These are phyloP conservation scores for Thalassiosira profunda DNA, from an alignment of 108 stramenopile genomes.

Conservation along the genomic window DNA sequence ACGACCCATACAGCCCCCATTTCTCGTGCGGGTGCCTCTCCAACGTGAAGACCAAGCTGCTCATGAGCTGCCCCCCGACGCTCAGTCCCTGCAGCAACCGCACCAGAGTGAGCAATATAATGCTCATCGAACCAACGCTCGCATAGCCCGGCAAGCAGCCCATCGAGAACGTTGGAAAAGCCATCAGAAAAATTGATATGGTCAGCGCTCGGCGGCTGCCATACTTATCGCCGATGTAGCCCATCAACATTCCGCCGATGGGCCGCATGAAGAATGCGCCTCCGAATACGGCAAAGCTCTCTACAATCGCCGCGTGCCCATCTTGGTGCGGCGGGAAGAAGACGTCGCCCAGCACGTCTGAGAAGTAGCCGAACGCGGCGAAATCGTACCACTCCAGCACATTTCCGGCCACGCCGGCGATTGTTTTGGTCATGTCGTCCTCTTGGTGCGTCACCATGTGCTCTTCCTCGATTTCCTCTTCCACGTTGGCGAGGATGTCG, in stretches of 20 bases:
- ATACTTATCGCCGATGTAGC: conserved; percentile 44
- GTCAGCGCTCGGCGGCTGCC: conserved; percentile 43
- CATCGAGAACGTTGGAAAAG: conserved; percentile 42
- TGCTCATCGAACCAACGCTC: conserved; percentile 19
- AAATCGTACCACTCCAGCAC: conserved; percentile 65
- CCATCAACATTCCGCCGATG: conserved; percentile 41
- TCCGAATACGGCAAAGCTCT: conserved; percentile 58
- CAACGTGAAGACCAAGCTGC: conserved; percentile 38
- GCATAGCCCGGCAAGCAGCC: conserved; percentile 46
- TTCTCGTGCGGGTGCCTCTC: conserved; percentile 36
- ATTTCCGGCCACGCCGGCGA: conserved; percentile 42
- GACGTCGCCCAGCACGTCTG: conserved; percentile 37
- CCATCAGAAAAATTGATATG: conserved; percentile 44
- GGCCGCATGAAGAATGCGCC: conserved; percentile 55
- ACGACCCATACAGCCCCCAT: conserved; percentile 58
- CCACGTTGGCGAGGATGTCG: conserved; percentile 8
- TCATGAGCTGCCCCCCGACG: conserved; percentile 51
- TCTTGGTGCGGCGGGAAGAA: conserved; percentile 54
- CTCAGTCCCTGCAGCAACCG: conserved; percentile 49
- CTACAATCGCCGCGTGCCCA: conserved; percentile 32
- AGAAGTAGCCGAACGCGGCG: conserved; percentile 54
- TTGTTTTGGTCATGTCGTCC: conserved; percentile 11
- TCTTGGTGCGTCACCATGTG: conserved; percentile 11
- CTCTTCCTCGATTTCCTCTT: neutral
- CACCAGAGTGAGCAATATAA: conserved; percentile 36